Evolutionary conservation across 2,329 filamentous ascomycete species (phyloP).

Genomic region (Aspergillus tubingensis): DNA sequence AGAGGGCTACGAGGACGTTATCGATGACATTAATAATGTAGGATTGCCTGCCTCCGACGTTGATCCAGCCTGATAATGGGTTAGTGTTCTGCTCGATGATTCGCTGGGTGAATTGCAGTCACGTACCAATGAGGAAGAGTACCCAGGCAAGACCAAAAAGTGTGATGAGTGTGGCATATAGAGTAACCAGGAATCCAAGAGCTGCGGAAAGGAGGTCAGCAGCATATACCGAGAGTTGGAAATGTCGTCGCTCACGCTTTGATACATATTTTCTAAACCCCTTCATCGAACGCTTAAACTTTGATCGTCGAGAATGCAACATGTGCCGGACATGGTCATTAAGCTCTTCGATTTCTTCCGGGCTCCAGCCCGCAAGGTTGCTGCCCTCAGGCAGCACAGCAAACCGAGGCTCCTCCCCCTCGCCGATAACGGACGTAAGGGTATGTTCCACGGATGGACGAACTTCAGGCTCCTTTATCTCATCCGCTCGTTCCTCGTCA

Average conservation of each 20-base stretch:
- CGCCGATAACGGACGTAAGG: constrained; percentile 67
- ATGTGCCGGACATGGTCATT: constrained; percentile 88
- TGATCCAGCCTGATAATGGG: constrained; percentile 67
- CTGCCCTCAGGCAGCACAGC: constrained; percentile 77
- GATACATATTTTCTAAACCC: constrained; percentile 79
- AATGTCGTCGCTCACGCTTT: constrained; percentile 53
- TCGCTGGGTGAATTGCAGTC: constrained; percentile 3
- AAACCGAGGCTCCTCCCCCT: constrained; percentile 70
- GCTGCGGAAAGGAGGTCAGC: constrained; percentile 44
- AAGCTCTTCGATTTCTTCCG: constrained; percentile 71
- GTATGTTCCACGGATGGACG: constrained; percentile 47
- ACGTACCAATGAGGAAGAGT: constrained; percentile 75
- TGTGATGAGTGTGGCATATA: constrained; percentile 81
- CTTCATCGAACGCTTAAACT: constrained; percentile 75
- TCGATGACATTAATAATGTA: constrained; percentile 72
- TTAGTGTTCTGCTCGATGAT: not conserved
- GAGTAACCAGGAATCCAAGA: constrained; percentile 77
- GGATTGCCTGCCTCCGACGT: constrained; percentile 70
- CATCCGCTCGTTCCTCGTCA: constrained; percentile 28
- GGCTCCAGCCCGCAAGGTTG: constrained; percentile 71
- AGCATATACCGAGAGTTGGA: not conserved
- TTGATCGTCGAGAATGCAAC: constrained; percentile 76
- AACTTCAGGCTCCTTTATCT: constrained; percentile 20
- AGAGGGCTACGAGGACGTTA: constrained; percentile 69
- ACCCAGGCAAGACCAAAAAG: constrained; percentile 87